Conservation (phyloP, 2,329 filamentous ascomycete species). For the Scedosporium boydii region DNA sequence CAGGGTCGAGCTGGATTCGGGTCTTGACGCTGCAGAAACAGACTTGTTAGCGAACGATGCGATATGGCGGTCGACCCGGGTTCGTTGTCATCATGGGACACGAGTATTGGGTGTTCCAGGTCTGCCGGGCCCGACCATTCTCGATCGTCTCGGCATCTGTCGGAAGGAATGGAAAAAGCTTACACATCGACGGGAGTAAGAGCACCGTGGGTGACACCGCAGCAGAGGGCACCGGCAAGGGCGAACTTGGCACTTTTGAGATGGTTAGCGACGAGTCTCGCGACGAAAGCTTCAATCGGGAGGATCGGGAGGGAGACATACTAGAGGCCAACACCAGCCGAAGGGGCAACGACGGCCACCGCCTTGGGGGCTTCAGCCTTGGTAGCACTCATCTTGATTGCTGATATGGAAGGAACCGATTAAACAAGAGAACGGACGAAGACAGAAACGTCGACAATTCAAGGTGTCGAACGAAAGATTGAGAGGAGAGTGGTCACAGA, state of each 20-base stretch:
- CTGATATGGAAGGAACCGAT: background rate
- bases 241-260: slow-evolving; percentile 66
- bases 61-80: background rate
- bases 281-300: background rate
- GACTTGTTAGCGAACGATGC: background rate
- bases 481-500: slow-evolving; percentile 1
- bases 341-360: slow-evolving; percentile 7
- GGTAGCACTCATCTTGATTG: slow-evolving; percentile 4
- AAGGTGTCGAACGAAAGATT: background rate
- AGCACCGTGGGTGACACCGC: slow-evolving; percentile 92
- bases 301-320: background rate
- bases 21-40: slow-evolving; percentile 69
- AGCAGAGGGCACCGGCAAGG: slow-evolving; percentile 95
- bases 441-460: background rate
- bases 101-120: background rate
- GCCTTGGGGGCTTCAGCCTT: background rate
- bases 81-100: background rate
- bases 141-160: background rate
- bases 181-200: slow-evolving; percentile 99
- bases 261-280: background rate
- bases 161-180: slow-evolving; percentile 31
- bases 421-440: background rate
- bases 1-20: slow-evolving; percentile 85
- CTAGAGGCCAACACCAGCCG: slow-evolving; percentile 4
- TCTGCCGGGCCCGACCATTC: background rate